These are phyloP conservation scores for Sugiyamaella pinicola DNA, from an alignment of 1,139 yeast genomes.

Conservation along the genomic window DNA sequence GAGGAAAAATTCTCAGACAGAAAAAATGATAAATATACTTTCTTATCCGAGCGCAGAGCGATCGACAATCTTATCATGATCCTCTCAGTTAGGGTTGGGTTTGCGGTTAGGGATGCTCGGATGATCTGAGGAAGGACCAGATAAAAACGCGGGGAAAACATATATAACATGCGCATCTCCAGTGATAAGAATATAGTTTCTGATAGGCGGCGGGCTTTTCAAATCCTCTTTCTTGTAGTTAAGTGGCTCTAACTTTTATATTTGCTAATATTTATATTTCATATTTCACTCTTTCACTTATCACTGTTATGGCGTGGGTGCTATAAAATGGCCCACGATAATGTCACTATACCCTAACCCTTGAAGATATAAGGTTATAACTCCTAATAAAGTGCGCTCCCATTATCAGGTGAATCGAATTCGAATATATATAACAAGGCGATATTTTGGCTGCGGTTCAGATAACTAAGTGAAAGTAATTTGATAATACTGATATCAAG, in stretches of 20 bases:
- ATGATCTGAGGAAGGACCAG: background rate
- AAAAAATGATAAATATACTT: too few relatives aligned
- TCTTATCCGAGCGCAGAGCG: background rate
- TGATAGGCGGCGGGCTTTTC: too few relatives aligned
- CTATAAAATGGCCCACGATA: background rate
- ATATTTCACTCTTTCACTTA: too few relatives aligned
- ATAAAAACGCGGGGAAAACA: background rate
- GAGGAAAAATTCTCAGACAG: too few relatives aligned
- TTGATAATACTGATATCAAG: too few relatives aligned
- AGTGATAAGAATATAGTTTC: background rate
- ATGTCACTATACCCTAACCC: conserved; percentile 7
- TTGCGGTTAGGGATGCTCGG: background rate
- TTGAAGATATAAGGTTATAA: conserved; percentile 4
- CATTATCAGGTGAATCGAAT: background rate
- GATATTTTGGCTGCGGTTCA: conserved; percentile 6
- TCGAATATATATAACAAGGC: conserved; percentile 6
- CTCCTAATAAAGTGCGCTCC: background rate
- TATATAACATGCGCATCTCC: background rate
- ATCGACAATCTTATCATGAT: background rate
- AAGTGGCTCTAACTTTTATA: too few relatives aligned
- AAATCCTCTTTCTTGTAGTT: too few relatives aligned
- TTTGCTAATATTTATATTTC: background rate
- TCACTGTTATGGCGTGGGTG: too few relatives aligned
- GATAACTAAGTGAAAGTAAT: background rate
- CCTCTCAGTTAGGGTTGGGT: background rate